Percentiles rank a stretch among this genome's conserved stretches.
These are phyloP conservation scores for Geranium brycei DNA, from an alignment of 345 rosid species.

Conservation along the genomic window DNA sequence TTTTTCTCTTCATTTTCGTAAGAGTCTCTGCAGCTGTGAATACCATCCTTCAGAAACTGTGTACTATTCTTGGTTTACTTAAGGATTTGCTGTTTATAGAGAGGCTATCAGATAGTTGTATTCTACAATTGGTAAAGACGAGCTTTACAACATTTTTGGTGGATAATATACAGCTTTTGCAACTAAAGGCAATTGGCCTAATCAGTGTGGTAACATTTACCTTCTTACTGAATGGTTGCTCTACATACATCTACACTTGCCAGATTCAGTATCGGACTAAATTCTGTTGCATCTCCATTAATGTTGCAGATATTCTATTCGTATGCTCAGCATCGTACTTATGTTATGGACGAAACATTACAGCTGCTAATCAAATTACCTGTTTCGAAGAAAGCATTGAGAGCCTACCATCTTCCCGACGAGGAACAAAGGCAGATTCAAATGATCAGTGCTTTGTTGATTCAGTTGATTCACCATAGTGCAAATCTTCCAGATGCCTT, in stretches of 20 bases:
- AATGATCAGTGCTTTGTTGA: slow-evolving; percentile 84
- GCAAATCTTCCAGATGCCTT: slow-evolving; percentile 78
- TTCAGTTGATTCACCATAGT: slow-evolving; percentile 89
- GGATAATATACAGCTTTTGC: slow-evolving; percentile 92
- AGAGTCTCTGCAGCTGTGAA: slow-evolving; percentile 76
- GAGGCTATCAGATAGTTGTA: slow-evolving; percentile 93
- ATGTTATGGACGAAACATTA: slow-evolving; percentile 76
- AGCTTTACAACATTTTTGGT: slow-evolving; percentile 79
- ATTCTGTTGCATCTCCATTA: neutral
- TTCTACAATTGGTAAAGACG: slow-evolving; percentile 80
- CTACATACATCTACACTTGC: neutral
- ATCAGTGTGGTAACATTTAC: slow-evolving; percentile 58
- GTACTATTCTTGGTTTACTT: slow-evolving; percentile 79
- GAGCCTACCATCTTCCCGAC: slow-evolving; percentile 88
- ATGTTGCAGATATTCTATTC: slow-evolving; percentile 69
- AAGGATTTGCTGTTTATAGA: slow-evolving; percentile 81
- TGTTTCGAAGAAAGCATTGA: slow-evolving; percentile 57
- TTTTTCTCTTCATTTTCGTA: slow-evolving; percentile 25
- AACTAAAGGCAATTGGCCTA: slow-evolving; percentile 82
- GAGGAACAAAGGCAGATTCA: slow-evolving; percentile 99
- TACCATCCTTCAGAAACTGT: slow-evolving; percentile 76
- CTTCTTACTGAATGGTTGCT: neutral
- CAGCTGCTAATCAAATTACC: slow-evolving; percentile 90
- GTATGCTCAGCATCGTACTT: slow-evolving; percentile 69
- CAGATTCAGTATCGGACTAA: neutral